Evolutionary conservation across 257 asterid genomes (phyloP).

Genomic region (Prunella vulgaris): DNA sequence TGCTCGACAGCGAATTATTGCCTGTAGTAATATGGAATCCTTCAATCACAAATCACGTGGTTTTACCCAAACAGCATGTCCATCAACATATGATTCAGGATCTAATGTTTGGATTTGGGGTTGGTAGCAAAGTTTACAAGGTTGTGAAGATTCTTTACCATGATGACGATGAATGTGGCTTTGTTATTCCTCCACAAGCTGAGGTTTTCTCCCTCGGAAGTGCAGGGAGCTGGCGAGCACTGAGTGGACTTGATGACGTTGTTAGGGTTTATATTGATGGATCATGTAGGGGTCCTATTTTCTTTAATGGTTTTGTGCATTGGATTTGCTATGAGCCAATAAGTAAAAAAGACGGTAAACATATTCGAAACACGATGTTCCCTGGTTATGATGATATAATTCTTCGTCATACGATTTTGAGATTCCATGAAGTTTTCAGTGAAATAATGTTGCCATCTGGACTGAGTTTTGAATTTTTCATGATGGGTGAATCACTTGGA

Average conservation of each 20-base stretch:
- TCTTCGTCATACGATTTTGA: slow-evolving; percentile 25
- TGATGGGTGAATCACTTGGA: slow-evolving; percentile 30
- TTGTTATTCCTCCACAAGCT: too few species aligned
- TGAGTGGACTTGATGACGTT: slow-evolving; percentile 11
- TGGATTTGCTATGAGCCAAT: slow-evolving; percentile 37
- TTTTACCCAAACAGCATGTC: slow-evolving; percentile 31
- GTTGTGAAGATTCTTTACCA: too few species aligned
- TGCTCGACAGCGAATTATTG: too few species aligned
- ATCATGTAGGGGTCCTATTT: slow-evolving; percentile 30
- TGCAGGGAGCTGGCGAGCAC: slow-evolving; percentile 50
- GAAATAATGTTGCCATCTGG: slow-evolving; percentile 36
- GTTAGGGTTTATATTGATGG: slow-evolving; percentile 17
- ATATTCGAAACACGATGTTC: too few species aligned
- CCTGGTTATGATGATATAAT: too few species aligned
- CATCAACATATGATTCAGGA: slow-evolving; percentile 19
- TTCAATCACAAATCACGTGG: slow-evolving; percentile 29
- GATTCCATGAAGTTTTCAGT: slow-evolving; percentile 40
- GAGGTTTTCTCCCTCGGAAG: too few species aligned
- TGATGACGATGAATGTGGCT: too few species aligned
- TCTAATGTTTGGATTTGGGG: slow-evolving; percentile 48
- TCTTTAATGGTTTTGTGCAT: slow-evolving; percentile 39
- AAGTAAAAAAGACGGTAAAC: background rate
- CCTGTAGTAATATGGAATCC: slow-evolving; percentile 50
- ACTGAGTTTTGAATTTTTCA: background rate
- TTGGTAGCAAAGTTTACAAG: slow-evolving; percentile 32